Base-by-base conservation (phyloP, 148 eudicot genomes). In the Nyssa sinensis region DNA sequence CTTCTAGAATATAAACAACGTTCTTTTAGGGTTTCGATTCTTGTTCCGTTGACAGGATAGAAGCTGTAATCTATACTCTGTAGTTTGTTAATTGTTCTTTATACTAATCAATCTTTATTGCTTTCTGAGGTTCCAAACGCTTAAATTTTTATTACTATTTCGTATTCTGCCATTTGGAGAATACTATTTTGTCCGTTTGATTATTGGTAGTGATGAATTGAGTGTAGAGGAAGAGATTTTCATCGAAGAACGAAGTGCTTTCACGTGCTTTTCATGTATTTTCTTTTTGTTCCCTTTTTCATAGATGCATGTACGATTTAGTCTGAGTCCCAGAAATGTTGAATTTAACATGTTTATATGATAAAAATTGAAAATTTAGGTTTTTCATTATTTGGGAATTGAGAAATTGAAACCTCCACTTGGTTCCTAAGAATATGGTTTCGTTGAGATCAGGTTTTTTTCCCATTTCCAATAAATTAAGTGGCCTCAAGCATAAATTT, bases 1-100 rank as follows among this genome's bases (percentile, higher is more conserved):
- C 10, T 66, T 23, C 8, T 66, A 35, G 14, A 23, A 37, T 13
- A n/a, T 24, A 5, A 53, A 35, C 69, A 66, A 66, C 69, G 41
- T 66, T n/a, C 67, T 35, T 66, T 34, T 66, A 37, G 69, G 69
- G 49, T 66, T 34, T 39, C 24, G 53, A 37, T 37, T 35, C 0
- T 66, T 37, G 14, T 21, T 31, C 28, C 2, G n/a, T n/a, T n/a
- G n/a, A n/a, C n/a, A n/a, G 32, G 12, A 4, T 14, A 7, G 49
- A 53, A 16, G 58, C 3, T 53, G 58, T 53, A 19, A 53, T 53
- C 13, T 55, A 8, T 21, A 17, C 3, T 55, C 59, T 13, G 21
- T 28, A 29, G 16, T 62, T 28, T 62, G 64, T 10, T 62, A n/a
- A n/a, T 55, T 55, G 23, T 55, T 19, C 60, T 55, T 55, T 19